Evolutionary conservation across 1,139 yeast species (phyloP).

Genomic region (Candida labiduridarum): DNA sequence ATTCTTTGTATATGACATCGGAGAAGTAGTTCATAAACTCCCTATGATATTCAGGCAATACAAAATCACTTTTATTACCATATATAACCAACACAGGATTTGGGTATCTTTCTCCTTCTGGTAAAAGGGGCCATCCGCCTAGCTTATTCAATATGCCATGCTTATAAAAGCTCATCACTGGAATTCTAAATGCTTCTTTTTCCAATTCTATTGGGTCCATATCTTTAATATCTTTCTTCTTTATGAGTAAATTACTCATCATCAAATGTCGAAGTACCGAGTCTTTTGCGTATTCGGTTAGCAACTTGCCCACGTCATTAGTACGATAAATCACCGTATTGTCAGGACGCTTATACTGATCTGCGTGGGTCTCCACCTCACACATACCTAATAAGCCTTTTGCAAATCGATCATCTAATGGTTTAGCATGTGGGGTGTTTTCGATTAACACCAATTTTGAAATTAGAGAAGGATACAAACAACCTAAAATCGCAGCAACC

Average conservation of each 20-base stretch:
- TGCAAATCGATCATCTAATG: slow-evolving; percentile 27
- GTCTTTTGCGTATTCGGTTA: slow-evolving; percentile 27
- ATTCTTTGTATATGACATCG: slow-evolving; percentile 26
- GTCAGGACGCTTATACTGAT: slow-evolving; percentile 6
- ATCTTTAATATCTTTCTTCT: slow-evolving; percentile 14
- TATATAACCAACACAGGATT: slow-evolving; percentile 46
- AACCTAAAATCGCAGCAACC: slow-evolving; percentile 48
- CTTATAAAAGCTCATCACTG: slow-evolving; percentile 27
- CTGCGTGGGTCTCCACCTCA: slow-evolving; percentile 25
- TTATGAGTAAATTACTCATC: slow-evolving; percentile 26
- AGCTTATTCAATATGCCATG: slow-evolving; percentile 32
- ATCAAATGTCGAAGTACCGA: slow-evolving; percentile 28
- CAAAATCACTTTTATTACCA: slow-evolving; percentile 44
- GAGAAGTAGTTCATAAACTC: slow-evolving; percentile 42
- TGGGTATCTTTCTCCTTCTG: slow-evolving; percentile 22
- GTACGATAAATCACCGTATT: slow-evolving; percentile 10
- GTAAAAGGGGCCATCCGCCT: slow-evolving; percentile 48
- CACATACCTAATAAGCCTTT: slow-evolving; percentile 36
- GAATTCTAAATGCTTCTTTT: slow-evolving; percentile 27
- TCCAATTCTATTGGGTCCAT: slow-evolving; percentile 12
- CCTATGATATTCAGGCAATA: slow-evolving; percentile 26
- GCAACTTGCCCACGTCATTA: slow-evolving; percentile 19
- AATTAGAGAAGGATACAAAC: slow-evolving; percentile 40
- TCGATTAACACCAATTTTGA: slow-evolving; percentile 48
- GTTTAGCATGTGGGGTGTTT: slow-evolving; percentile 42